Evolutionary conservation across 805 yeast species (phyloP).

Genomic region (Candida maltosa): DNA sequence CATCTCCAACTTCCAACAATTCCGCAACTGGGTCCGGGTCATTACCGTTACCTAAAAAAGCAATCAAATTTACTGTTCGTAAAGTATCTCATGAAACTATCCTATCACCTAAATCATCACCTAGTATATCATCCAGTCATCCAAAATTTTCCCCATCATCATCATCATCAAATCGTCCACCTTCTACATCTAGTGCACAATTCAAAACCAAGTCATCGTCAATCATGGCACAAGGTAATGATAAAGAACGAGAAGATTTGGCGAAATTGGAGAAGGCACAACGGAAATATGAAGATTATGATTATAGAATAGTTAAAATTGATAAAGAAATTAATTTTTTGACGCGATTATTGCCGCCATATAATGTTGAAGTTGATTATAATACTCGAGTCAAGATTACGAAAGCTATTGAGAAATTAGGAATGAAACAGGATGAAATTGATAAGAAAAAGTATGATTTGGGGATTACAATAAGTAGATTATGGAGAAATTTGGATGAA

Average conservation of each 20-base stretch:
- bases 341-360: conserved; percentile 39
- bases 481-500: conserved; percentile 42
- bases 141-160: not conserved
- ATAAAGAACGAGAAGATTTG: conserved; percentile 8
- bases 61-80: conserved; percentile 31
- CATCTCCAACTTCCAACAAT: not conserved
- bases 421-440: conserved; percentile 37
- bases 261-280: conserved; percentile 22
- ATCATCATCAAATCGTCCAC: not conserved
- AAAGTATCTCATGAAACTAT: conserved; percentile 29
- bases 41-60: conserved; percentile 14
- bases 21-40: not conserved
- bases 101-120: conserved; percentile 9
- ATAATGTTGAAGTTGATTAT: conserved; percentile 41
- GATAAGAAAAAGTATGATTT: conserved; percentile 38
- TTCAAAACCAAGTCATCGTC: conserved; percentile 1
- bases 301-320: conserved; percentile 30
- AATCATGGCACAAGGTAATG: too few relatives aligned
- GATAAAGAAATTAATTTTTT: conserved; percentile 38
- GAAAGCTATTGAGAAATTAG: conserved; percentile 37
- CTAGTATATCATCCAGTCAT: not conserved
- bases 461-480: conserved; percentile 40
- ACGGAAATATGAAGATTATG: conserved; percentile 32
- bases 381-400: conserved; percentile 37
- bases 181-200: not conserved